Evolutionary conservation across 192 early-diverging fungal species (phyloP).

Genomic region (Linnemannia exigua): DNA sequence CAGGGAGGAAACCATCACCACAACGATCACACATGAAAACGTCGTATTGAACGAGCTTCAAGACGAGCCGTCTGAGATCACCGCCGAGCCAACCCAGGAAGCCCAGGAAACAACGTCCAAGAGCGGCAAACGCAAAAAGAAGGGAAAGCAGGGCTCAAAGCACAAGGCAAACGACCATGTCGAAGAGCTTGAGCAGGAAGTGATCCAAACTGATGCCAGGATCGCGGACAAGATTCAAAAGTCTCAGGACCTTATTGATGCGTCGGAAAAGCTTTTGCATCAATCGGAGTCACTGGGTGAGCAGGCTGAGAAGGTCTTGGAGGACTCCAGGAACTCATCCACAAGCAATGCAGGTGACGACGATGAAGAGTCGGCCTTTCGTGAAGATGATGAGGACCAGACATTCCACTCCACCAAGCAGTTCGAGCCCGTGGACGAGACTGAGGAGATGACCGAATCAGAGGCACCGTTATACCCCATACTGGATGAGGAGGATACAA

Average conservation of each 20-base stretch:
- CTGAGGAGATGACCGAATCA: not conserved
- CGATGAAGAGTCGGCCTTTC: not conserved
- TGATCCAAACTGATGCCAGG: not conserved
- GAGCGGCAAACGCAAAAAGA: slow-evolving; percentile 25
- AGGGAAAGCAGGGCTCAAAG: slow-evolving; percentile 22
- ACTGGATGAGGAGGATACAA: slow-evolving; percentile 14
- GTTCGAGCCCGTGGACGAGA: not conserved
- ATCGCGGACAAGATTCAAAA: slow-evolving; percentile 30
- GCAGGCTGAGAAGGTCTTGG: not conserved
- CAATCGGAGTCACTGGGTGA: slow-evolving; percentile 4
- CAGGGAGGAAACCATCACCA: slow-evolving; percentile 5
- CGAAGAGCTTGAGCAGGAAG: slow-evolving; percentile 15
- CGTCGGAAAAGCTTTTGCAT: slow-evolving; percentile 17
- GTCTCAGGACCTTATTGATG: slow-evolving; percentile 27
- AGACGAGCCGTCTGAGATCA: not conserved
- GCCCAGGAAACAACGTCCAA: slow-evolving; percentile 8
- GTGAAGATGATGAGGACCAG: slow-evolving; percentile 27
- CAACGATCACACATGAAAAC: not conserved
- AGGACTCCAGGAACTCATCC: not conserved
- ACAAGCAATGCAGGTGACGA: not conserved
- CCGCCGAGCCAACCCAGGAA: not conserved
- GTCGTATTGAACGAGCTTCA: not conserved
- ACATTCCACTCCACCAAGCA: slow-evolving; percentile 36
- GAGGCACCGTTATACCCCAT: not conserved
- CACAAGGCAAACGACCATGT: slow-evolving; percentile 2